These are phyloP conservation scores for Globisporangium yorkense DNA, from an alignment of 352 stramenopile species.

Conservation along the genomic window DNA sequence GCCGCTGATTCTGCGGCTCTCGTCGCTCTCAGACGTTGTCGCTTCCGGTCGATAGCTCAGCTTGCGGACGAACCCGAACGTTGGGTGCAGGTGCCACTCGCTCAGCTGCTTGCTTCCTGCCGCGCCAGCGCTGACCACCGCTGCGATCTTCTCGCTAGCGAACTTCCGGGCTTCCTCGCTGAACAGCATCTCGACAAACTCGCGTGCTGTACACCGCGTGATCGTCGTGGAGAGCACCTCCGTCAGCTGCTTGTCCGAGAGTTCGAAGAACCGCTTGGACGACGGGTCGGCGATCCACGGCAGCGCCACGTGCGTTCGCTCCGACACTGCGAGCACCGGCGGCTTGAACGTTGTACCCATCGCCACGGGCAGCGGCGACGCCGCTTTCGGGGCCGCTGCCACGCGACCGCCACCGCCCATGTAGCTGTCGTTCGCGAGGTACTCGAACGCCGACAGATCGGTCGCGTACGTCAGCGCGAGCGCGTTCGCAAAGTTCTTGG, in stretches of 20 bases:
- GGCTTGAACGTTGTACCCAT: constrained; percentile 32
- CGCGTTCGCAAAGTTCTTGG: constrained; percentile 67
- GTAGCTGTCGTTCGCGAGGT: constrained; percentile 6
- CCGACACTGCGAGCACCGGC: constrained; percentile 30
- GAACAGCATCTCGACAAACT: constrained; percentile 42
- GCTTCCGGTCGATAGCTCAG: constrained; percentile 36
- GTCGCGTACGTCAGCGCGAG: constrained; percentile 65
- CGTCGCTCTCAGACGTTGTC: neutral
- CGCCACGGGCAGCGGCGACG: constrained; percentile 5
- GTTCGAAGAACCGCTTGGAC: constrained; percentile 35
- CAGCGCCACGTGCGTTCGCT: constrained; percentile 25
- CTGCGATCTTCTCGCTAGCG: constrained; percentile 6
- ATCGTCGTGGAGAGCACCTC: constrained; percentile 48
- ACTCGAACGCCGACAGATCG: constrained; percentile 47
- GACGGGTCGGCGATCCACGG: constrained; percentile 45
- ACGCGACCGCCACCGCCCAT: neutral
- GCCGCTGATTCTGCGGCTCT: neutral
- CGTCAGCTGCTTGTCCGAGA: constrained; percentile 36
- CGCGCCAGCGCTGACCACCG: neutral
- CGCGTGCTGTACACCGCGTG: constrained; percentile 25
- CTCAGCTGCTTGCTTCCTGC: constrained; percentile 13
- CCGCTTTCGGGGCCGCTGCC: neutral
- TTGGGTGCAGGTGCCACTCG: constrained; percentile 48
- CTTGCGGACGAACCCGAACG: constrained; percentile 49
- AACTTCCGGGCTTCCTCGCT: constrained; percentile 27